Conservation (phyloP, 116 monocot genomes). For the Iris pallida region DNA sequence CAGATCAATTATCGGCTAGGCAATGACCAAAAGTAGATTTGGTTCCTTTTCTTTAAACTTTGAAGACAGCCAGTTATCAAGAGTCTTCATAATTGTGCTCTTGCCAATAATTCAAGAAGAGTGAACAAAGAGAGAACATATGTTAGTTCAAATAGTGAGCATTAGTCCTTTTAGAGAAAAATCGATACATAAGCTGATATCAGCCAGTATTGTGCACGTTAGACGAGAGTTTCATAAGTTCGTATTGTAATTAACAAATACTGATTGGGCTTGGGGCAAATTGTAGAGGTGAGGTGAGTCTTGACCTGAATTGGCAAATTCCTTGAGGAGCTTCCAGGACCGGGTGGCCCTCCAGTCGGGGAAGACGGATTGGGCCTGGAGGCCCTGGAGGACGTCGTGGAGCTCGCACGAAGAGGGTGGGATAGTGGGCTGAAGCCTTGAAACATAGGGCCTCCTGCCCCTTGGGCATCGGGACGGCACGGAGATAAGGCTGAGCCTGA, state of each 20-base stretch:
- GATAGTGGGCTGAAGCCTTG: constrained; percentile 95
- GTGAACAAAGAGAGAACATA: too few species aligned
- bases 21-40: too few species aligned
- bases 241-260: too few species aligned
- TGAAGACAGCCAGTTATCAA: too few species aligned
- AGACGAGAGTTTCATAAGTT: too few species aligned
- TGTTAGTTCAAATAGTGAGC: constrained; percentile 76
- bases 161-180: too few species aligned
- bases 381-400: constrained; percentile 52
- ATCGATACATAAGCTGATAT: too few species aligned
- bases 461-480: constrained; percentile 76
- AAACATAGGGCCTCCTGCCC: constrained; percentile 86
- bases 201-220: constrained; percentile 17
- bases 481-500: constrained; percentile 80
- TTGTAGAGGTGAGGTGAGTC: not conserved
- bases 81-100: too few species aligned
- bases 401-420: constrained; percentile 92
- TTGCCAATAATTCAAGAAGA: too few species aligned
- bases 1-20: too few species aligned
- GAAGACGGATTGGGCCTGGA: constrained; percentile 48
- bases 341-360: constrained; percentile 58
- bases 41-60: too few species aligned
- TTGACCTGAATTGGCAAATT: constrained; percentile 69
- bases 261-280: too few species aligned
- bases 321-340: constrained; percentile 92